Evolutionary conservation across 768 basidiomycete species (phyloP), one percentile per base, ranked within the genome.

Genomic region (Scleroderma citrinum): DNA sequence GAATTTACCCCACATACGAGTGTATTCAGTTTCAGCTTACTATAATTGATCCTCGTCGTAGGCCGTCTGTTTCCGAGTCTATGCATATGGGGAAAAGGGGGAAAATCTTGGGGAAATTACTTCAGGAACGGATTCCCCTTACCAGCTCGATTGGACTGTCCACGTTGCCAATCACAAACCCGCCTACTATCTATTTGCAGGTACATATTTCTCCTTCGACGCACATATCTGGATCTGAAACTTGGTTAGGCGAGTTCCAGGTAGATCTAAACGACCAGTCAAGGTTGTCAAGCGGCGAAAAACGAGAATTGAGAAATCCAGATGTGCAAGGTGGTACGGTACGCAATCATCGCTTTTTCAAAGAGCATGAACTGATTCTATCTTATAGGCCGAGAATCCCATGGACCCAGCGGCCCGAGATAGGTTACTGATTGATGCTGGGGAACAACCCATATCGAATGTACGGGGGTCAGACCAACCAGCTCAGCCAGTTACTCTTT

Each of bases 151-250:
- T 1, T 70, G 69, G 69, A 61, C 42, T 2, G 55, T 69, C 26
- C 56, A 68, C 31, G 60, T 69, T n/a, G 65, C 64, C 7, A 71
- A 71, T 49, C 60, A 58, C 46, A 71, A 70, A 44, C 52, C 58
- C 7, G 44, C 66, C 29, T 58, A 21, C 29, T 30, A 46, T 19
- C 16, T 34, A 11, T 61, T 60, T 49, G 43, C 31, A 29, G 60
- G 58, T 62, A 49, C 21, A 24, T 44, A 20, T 32, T 20, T 20
- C 16, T 13, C 30, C 13, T 13, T 14, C 12, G 6, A 44, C 14
- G 20, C 34, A 26, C n/a, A n/a, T 20, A 5, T 21, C 16, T 31
- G 16, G 6, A 16, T 4, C 21, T 43, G 20, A 30, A 20, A 14
- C 16, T 23, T 26, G 2, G 20, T 20, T 24, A 49, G 48, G 48